Conservation (phyloP, 768 basidiomycete genomes). For the Leccinellum rugosiceps region DNA sequence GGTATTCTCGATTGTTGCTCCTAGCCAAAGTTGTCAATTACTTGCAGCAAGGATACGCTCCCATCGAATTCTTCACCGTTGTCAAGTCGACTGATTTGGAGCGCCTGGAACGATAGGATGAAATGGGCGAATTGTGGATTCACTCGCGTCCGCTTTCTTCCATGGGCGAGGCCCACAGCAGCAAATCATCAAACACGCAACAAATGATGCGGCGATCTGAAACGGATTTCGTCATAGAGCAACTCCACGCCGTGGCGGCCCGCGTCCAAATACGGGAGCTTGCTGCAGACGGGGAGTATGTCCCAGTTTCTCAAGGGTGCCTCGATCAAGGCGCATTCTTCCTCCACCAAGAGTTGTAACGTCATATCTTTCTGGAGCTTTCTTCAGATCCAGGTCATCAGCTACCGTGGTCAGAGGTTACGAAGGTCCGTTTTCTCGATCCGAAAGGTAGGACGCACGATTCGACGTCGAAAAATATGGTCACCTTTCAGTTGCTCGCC, state of each 20-base stretch:
- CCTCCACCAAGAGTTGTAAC: too few relatives aligned
- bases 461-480: too few relatives aligned
- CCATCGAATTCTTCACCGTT: constrained; percentile 87
- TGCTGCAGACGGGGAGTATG: constrained; percentile 78
- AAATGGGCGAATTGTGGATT: constrained; percentile 75
- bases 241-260: constrained; percentile 87
- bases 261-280: constrained; percentile 87
- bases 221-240: constrained; percentile 83
- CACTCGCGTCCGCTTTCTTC: constrained; percentile 36
- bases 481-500: too few relatives aligned
- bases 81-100: constrained; percentile 81
- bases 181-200: constrained; percentile 43
- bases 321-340: too few relatives aligned
- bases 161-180: constrained; percentile 33
- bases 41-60: constrained; percentile 73
- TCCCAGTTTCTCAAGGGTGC: constrained; percentile 76
- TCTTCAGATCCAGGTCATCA: too few relatives aligned
- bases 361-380: too few relatives aligned
- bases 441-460: too few relatives aligned
- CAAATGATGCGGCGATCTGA: constrained; percentile 91
- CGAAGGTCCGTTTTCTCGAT: too few relatives aligned
- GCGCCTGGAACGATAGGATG: constrained; percentile 90
- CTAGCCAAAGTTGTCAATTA: constrained; percentile 69
- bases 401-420: too few relatives aligned
- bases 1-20: constrained; percentile 73